These are phyloP conservation scores for Draba incana DNA, from an alignment of 345 rosid species.

Conservation along the genomic window DNA sequence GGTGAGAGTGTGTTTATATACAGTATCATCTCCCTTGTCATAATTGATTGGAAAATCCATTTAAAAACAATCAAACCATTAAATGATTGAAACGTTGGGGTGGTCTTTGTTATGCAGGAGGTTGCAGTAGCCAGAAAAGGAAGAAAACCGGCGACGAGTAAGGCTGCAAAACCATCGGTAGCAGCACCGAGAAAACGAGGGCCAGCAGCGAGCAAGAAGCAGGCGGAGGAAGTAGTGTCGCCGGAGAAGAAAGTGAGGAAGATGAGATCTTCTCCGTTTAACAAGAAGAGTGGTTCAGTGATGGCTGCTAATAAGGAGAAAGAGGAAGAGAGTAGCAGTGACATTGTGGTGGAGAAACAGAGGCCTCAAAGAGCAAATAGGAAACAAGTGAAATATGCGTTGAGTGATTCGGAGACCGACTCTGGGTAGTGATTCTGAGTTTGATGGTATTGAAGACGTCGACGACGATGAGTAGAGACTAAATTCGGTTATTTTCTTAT, in stretches of 20 bases:
- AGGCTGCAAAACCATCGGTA: constrained; percentile 48
- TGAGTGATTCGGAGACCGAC: constrained; percentile 76
- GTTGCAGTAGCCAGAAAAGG: constrained; percentile 53
- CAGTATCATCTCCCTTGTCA: too few relatives aligned
- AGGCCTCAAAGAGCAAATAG: constrained; percentile 74
- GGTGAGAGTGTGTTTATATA: constrained; percentile 17
- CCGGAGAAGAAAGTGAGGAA: constrained; percentile 93
- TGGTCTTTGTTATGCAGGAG: constrained; percentile 20
- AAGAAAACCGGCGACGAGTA: constrained; percentile 48
- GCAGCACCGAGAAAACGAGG: constrained; percentile 63
- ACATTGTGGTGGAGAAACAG: constrained; percentile 11
- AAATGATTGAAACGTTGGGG: background rate
- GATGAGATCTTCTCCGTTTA: constrained; percentile 85
- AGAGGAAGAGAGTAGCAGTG: constrained; percentile 29
- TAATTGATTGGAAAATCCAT: too few relatives aligned
- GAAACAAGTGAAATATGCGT: constrained; percentile 52
- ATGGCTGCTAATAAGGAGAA: constrained; percentile 27
- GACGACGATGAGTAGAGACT: constrained; percentile 34
- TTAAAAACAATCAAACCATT: too few relatives aligned
- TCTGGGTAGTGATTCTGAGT: constrained; percentile 59
- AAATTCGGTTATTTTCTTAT: too few relatives aligned
- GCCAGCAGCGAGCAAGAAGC: constrained; percentile 56
- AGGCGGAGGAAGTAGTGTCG: constrained; percentile 57
- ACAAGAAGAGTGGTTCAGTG: constrained; percentile 81
- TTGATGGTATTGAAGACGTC: constrained; percentile 49